These are phyloP conservation scores for Claviceps sp. DNA, from an alignment of 2,329 filamentous ascomycete genomes.

Conservation along the genomic window DNA sequence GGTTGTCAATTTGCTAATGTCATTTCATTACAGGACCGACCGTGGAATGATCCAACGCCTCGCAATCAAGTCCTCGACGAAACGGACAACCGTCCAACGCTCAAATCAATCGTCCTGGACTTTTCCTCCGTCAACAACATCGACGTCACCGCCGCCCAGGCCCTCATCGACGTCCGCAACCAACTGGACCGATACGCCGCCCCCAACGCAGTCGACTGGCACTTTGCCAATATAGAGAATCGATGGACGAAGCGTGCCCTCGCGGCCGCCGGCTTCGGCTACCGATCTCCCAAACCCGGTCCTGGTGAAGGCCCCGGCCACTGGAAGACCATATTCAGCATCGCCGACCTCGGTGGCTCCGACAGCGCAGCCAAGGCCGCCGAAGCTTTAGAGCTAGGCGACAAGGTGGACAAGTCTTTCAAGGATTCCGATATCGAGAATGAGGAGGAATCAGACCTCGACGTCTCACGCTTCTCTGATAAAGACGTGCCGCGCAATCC, in stretches of 20 bases:
- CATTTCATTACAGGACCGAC: constrained; percentile 29
- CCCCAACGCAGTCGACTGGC: constrained; percentile 32
- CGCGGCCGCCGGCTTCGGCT: constrained; percentile 39
- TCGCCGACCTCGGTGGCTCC: constrained; percentile 68
- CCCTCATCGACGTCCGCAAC: constrained; percentile 39
- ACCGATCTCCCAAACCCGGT: constrained; percentile 17
- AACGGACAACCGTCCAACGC: constrained; percentile 29
- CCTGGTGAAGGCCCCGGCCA: constrained; percentile 13
- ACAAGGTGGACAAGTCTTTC: constrained; percentile 26
- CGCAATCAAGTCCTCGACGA: constrained; percentile 18
- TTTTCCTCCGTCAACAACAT: constrained; percentile 41
- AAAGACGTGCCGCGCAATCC: constrained; percentile 16
- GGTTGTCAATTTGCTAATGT: constrained; percentile 6
- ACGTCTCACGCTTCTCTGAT: constrained; percentile 12
- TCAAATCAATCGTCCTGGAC: constrained; percentile 43
- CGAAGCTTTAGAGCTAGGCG: constrained; percentile 42
- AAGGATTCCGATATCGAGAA: constrained; percentile 17
- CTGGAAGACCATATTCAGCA: constrained; percentile 75
- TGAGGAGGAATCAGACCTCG: constrained; percentile 10
- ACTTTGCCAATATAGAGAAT: constrained; percentile 38
- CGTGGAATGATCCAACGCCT: constrained; percentile 42
- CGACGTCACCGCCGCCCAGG: constrained; percentile 41
- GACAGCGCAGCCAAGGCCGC: constrained; percentile 40
- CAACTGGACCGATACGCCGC: constrained; percentile 37
- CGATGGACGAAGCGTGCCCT: constrained; percentile 44